Conservation (phyloP, 768 basidiomycete genomes). For the Suillus cothurnatus region DNA sequence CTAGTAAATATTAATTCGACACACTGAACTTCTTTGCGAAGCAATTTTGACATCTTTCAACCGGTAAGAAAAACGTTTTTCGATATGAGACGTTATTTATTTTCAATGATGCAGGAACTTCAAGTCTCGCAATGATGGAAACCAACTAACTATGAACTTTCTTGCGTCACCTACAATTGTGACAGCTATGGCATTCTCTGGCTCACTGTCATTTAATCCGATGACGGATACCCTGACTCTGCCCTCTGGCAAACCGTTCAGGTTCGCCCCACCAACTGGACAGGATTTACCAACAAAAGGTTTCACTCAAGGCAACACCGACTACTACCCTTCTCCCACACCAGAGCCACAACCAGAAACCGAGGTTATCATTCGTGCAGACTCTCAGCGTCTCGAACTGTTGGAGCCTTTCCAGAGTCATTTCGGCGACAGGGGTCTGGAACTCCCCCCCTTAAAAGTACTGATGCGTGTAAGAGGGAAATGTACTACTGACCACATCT, state of each 20-base stretch:
- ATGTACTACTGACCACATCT: conserved; percentile 99
- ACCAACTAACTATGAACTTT: conserved; percentile 95
- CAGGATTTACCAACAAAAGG: conserved; percentile 83
- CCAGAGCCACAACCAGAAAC: conserved; percentile 79
- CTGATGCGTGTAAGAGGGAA: conserved; percentile 94
- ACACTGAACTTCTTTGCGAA: conserved; percentile 32
- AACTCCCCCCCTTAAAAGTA: conserved; percentile 82
- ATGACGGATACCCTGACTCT: conserved; percentile 70
- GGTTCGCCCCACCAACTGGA: conserved; percentile 82
- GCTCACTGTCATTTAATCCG: conserved; percentile 92
- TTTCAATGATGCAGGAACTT: conserved; percentile 52
- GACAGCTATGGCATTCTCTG: conserved; percentile 97
- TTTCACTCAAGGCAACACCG: conserved; percentile 72
- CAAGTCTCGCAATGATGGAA: conserved; percentile 97
- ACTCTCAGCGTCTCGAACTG: conserved; percentile 84
- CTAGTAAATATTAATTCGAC: not conserved
- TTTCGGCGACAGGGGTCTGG: conserved; percentile 65
- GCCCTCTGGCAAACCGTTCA: conserved; percentile 77
- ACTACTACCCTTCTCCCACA: conserved; percentile 75
- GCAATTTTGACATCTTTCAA: conserved; percentile 98
- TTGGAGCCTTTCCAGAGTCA: conserved; percentile 84
- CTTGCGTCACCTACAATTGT: conserved; percentile 96
- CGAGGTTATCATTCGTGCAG: conserved; percentile 72
- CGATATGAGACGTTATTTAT: conserved; percentile 2
- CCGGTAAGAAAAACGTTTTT: conserved; percentile 47